phyloP scores from a whole-genome alignment of 192 early-diverging fungal species.

The Coemansia sp. region DNA sequence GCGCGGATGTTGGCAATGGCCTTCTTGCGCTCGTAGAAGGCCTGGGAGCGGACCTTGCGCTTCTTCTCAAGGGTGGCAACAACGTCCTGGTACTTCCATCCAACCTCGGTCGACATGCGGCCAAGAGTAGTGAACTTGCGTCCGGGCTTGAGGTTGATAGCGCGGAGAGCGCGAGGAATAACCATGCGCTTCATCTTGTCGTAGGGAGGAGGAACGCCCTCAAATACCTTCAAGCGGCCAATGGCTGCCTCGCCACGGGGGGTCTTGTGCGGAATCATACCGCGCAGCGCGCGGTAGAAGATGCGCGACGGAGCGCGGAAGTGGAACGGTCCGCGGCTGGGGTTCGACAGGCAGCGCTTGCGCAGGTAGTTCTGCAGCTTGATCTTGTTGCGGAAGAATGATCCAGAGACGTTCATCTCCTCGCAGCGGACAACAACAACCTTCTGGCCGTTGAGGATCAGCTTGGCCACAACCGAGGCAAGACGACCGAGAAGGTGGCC shows the following conservation, averaged over 20 bases:
- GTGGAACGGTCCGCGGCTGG: slow-evolving; percentile 95
- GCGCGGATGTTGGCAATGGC: slow-evolving; percentile 68
- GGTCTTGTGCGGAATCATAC: slow-evolving; percentile 99
- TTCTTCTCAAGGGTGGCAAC: slow-evolving; percentile 97
- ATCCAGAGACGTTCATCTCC: slow-evolving; percentile 97
- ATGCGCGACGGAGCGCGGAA: slow-evolving; percentile 97
- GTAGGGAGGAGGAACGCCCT: slow-evolving; percentile 97
- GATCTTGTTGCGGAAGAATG: slow-evolving; percentile 99
- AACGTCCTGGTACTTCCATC: slow-evolving; percentile 99
- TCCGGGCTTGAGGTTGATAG: slow-evolving; percentile 93
- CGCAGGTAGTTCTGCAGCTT: slow-evolving; percentile 94
- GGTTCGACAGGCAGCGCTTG: slow-evolving; percentile 98
- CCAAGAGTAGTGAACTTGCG: slow-evolving; percentile 97
- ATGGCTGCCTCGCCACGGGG: slow-evolving; percentile 96
- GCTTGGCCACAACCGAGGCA: slow-evolving; percentile 97
- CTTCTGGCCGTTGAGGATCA: slow-evolving; percentile 96
- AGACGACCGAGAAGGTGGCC: slow-evolving; percentile 98
- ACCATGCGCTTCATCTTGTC: slow-evolving; percentile 98
- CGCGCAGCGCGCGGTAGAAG: slow-evolving; percentile 96
- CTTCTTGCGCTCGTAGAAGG: slow-evolving; percentile 92
- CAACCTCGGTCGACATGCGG: slow-evolving; percentile 92
- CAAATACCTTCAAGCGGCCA: slow-evolving; percentile 98
- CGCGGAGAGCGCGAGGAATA: slow-evolving; percentile 94
- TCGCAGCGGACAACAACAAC: slow-evolving; percentile 98
- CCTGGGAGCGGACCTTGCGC: slow-evolving; percentile 92